Conservation (phyloP, 345 rosid species). For the Euphorbia tirucalli region DNA sequence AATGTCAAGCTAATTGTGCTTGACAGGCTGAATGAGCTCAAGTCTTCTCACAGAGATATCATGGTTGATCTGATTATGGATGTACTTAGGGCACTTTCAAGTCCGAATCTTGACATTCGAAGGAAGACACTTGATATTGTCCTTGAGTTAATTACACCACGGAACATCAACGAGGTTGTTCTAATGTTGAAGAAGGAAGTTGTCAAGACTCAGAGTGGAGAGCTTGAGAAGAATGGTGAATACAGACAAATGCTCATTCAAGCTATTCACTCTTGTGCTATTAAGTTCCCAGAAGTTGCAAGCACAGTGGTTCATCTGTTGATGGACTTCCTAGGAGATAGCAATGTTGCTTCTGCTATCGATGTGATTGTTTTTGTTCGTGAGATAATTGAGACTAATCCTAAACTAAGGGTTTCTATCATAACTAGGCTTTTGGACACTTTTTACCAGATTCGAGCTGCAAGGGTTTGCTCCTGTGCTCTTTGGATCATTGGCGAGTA, state of each 20-base stretch:
- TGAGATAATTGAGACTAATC: constrained; percentile 82
- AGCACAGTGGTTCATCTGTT: constrained; percentile 86
- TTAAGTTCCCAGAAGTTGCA: constrained; percentile 93
- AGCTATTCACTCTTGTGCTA: constrained; percentile 84
- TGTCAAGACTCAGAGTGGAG: constrained; percentile 84
- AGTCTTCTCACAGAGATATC: constrained; percentile 65
- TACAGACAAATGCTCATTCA: constrained; percentile 92
- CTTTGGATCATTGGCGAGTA: constrained; percentile 95
- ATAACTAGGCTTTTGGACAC: constrained; percentile 83
- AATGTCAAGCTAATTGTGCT: constrained; percentile 87
- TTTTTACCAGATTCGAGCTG: constrained; percentile 85
- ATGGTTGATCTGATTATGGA: constrained; percentile 89
- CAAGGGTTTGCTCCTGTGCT: constrained; percentile 82
- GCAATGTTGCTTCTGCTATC: constrained; percentile 83
- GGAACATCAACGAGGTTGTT: constrained; percentile 78
- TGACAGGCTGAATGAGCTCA: constrained; percentile 74
- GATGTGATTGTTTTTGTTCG: constrained; percentile 78
- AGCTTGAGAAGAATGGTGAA: constrained; percentile 88
- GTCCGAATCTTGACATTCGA: constrained; percentile 80
- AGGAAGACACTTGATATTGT: constrained; percentile 80
- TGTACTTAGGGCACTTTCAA: constrained; percentile 88
- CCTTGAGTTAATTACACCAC: constrained; percentile 76
- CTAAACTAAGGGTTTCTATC: constrained; percentile 78
- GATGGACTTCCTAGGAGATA: constrained; percentile 91
- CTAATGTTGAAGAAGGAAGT: constrained; percentile 83